phyloP scores from a whole-genome alignment of 2,329 filamentous ascomycete species.

The Elsinoe arachidis region DNA sequence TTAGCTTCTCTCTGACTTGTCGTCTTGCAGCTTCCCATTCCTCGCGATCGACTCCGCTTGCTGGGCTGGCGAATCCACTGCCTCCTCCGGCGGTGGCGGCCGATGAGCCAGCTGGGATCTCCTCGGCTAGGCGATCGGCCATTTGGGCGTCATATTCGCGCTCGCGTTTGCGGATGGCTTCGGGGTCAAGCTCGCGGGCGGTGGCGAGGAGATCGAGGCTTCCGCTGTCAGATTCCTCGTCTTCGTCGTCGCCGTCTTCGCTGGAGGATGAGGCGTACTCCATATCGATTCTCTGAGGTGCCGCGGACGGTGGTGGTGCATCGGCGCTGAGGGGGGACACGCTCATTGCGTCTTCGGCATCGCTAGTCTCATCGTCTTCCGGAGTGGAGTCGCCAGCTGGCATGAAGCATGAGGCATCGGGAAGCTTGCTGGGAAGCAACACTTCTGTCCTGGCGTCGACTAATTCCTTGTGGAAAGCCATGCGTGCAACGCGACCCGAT shows the following conservation, averaged over 20 bases:
- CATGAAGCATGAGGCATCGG: conserved; percentile 36
- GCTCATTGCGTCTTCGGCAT: conserved; percentile 26
- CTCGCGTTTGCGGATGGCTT: conserved; percentile 32
- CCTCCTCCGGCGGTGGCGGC: conserved; percentile 42
- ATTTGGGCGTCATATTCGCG: conserved; percentile 40
- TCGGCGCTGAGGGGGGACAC: conserved; percentile 18
- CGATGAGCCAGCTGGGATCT: conserved; percentile 41
- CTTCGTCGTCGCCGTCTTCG: conserved; percentile 25
- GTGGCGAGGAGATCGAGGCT: conserved; percentile 39
- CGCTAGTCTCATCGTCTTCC: conserved; percentile 26
- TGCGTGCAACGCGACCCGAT: conserved; percentile 14
- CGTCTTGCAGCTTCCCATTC: conserved; percentile 9
- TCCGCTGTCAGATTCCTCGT: conserved; percentile 26
- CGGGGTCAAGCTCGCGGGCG: conserved; percentile 36
- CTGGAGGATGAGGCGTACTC: conserved; percentile 20
- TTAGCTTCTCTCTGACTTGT: not conserved
- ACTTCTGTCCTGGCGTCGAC: conserved; percentile 60
- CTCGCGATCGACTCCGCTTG: conserved; percentile 15
- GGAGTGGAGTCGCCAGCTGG: conserved; percentile 30
- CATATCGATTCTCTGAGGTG: conserved; percentile 27
- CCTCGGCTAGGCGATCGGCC: conserved; percentile 40
- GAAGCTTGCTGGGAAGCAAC: conserved; percentile 37
- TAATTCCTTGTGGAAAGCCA: conserved; percentile 56
- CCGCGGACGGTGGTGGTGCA: conserved; percentile 22
- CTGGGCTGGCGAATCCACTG: conserved; percentile 39